Conservation (phyloP, 2,329 filamentous ascomycete species). For the Nothophoma quercina region DNA sequence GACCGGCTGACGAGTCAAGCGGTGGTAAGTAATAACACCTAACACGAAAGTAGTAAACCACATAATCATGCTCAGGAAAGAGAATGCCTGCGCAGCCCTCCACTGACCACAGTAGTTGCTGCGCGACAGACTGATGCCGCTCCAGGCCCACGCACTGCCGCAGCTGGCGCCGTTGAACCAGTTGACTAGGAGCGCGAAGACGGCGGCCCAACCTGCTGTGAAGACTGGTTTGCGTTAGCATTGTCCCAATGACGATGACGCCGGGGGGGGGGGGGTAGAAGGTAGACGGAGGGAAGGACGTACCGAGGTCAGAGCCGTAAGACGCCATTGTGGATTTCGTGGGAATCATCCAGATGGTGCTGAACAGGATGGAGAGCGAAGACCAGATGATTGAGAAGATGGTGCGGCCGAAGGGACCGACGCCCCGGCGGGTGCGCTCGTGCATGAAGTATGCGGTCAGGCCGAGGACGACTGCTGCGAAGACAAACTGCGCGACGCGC, state of each 20-base stretch:
- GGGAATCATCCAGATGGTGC: constrained; percentile 75
- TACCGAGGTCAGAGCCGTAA: constrained; percentile 71
- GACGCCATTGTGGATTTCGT: constrained; percentile 72
- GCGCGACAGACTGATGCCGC: constrained; percentile 53
- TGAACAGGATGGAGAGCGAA: constrained; percentile 71
- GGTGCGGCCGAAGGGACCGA: constrained; percentile 68
- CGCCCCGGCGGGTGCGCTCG: constrained; percentile 47
- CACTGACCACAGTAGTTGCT: constrained; percentile 68
- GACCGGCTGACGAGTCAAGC: constrained; percentile 19
- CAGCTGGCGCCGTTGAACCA: constrained; percentile 37
- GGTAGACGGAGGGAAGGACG: background rate
- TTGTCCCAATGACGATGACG: too few species aligned
- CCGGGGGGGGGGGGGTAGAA: too few species aligned
- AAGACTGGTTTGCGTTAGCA: constrained; percentile 54
- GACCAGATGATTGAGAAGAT: constrained; percentile 80
- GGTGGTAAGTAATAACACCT: constrained; percentile 31
- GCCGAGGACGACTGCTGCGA: constrained; percentile 65
- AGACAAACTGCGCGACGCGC: constrained; percentile 70
- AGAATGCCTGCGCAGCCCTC: constrained; percentile 75
- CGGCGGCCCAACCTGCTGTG: constrained; percentile 71
- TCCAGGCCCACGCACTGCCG: constrained; percentile 59
- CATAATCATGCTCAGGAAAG: constrained; percentile 73
- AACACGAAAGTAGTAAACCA: constrained; percentile 67
- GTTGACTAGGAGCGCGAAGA: constrained; percentile 50
- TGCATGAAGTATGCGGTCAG: constrained; percentile 36